phyloP scores from a whole-genome alignment of 495 filamentous ascomycete genomes.

The Neurospora hispaniola region DNA sequence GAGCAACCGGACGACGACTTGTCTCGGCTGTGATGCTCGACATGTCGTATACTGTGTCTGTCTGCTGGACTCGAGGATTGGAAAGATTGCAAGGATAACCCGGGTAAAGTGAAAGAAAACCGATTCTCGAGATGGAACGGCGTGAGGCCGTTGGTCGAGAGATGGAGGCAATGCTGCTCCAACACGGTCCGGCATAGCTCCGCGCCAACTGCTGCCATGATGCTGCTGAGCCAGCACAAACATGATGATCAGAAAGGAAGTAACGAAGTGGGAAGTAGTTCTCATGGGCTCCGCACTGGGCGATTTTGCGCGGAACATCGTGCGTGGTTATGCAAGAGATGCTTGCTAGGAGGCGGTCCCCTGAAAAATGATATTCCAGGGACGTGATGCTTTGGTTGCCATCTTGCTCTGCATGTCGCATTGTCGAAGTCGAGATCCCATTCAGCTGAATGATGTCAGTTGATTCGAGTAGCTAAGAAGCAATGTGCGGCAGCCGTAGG shows the following conservation, averaged over 20 bases:
- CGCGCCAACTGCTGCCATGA: neutral
- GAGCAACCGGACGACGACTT: neutral
- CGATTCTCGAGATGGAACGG: neutral
- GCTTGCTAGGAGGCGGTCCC: neutral
- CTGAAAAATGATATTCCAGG: neutral
- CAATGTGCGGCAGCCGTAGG: neutral
- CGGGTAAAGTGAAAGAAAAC: neutral
- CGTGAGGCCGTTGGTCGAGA: neutral
- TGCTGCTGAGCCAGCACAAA: neutral
- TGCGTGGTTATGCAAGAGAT: neutral
- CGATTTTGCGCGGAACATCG: neutral
- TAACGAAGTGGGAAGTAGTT: neutral
- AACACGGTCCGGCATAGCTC: neutral
- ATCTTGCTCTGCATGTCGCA: neutral
- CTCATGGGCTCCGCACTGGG: neutral
- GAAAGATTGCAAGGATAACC: neutral
- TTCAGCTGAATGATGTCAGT: neutral
- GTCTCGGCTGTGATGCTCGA: neutral
- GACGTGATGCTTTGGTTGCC: neutral
- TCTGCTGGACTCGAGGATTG: neutral
- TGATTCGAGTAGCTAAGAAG: neutral
- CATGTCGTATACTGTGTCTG: neutral
- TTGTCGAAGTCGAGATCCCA: neutral
- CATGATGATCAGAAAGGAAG: neutral
- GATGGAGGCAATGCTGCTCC: neutral